Conservation (phyloP, 2,329 filamentous ascomycete genomes). For the Boeremia exigua region DNA sequence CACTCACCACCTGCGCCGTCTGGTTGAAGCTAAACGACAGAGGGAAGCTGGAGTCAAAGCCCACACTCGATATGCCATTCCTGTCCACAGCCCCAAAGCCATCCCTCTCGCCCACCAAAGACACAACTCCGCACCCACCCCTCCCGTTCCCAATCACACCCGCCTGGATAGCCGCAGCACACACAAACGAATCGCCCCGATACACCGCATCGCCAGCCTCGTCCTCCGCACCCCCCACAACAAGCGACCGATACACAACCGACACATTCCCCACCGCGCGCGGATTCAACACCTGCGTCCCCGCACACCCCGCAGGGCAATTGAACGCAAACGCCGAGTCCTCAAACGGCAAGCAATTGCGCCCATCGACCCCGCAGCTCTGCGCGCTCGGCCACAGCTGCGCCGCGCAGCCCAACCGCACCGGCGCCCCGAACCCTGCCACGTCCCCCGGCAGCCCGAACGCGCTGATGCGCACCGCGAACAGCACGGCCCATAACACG, state of each 20-base stretch:
- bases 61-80: conserved; percentile 43
- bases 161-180: conserved; percentile 46
- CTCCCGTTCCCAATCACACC: conserved; percentile 33
- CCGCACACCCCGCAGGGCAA: conserved; percentile 62
- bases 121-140: conserved; percentile 46
- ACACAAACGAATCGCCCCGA: conserved; percentile 48
- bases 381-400: conserved; percentile 63
- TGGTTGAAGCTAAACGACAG: conserved; percentile 41
- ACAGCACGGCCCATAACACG: conserved; percentile 70
- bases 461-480: conserved; percentile 70
- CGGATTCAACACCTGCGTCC: conserved; percentile 56
- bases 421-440: conserved; percentile 71
- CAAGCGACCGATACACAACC: conserved; percentile 67
- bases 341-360: conserved; percentile 62
- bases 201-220: conserved; percentile 31
- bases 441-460: conserved; percentile 65
- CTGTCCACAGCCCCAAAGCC: conserved; percentile 28
- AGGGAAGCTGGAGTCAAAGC: conserved; percentile 44
- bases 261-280: conserved; percentile 63
- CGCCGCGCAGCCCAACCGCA: conserved; percentile 68
- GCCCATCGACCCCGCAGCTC: conserved; percentile 60
- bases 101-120: conserved; percentile 31
- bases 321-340: conserved; percentile 60
- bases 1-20: conserved; percentile 16
- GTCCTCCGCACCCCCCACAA: conserved; percentile 66